Percentiles rank a stretch among this genome's conserved stretches.
Conservation (phyloP, 371 early-diverging fungal genomes). For the Dichotomocladium elegans region DNA sequence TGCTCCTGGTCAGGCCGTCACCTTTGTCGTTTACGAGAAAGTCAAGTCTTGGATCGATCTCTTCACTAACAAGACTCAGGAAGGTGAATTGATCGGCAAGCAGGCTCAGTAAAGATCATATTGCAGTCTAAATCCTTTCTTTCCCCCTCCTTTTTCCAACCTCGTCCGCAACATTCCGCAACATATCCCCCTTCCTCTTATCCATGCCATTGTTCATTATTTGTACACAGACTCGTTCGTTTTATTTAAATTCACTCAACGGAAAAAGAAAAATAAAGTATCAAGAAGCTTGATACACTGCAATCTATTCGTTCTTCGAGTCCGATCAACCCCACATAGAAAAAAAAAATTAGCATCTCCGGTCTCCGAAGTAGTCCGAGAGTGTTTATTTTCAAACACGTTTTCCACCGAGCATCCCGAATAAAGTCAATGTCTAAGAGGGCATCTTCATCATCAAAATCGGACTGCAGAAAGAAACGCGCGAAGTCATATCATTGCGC, state of each 20-base stretch:
- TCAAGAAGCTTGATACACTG: too few relatives aligned
- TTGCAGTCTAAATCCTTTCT: neutral
- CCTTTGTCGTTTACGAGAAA: constrained; percentile 86
- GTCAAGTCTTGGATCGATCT: constrained; percentile 72
- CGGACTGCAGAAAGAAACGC: constrained; percentile 2
- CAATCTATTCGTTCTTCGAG: too few relatives aligned
- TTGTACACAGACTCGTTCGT: too few relatives aligned
- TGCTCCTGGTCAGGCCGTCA: constrained; percentile 84
- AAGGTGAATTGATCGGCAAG: constrained; percentile 26
- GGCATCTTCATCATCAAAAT: neutral
- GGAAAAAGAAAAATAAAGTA: too few relatives aligned
- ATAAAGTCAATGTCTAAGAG: neutral
- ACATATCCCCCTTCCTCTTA: too few relatives aligned
- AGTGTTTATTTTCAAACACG: too few relatives aligned
- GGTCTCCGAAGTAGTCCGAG: too few relatives aligned
- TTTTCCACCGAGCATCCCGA: neutral
- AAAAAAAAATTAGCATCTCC: too few relatives aligned
- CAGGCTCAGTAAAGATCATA: neutral
- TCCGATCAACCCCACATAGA: neutral
- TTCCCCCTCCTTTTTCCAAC: neutral
- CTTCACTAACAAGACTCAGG: constrained; percentile 42
- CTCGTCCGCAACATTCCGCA: neutral
- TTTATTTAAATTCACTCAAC: too few relatives aligned
- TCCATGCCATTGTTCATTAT: too few relatives aligned
- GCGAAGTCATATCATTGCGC: constrained; percentile 17